These are phyloP conservation scores for Vigna hirtella DNA, from an alignment of 306 rosid genomes.

Conservation along the genomic window DNA sequence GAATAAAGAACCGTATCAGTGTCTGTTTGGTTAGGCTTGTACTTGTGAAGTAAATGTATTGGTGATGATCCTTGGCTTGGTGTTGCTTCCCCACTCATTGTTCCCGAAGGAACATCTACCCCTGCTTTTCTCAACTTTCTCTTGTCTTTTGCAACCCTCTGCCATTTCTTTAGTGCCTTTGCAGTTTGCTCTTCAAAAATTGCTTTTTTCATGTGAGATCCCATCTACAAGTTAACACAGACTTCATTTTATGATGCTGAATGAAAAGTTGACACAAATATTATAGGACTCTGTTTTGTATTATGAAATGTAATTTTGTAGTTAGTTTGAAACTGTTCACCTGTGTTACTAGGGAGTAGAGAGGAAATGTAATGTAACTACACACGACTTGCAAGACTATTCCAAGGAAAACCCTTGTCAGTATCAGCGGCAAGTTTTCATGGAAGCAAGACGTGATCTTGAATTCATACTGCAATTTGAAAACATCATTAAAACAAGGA, in stretches of 20 bases:
- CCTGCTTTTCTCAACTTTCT: constrained; percentile 52
- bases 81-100: constrained; percentile 62
- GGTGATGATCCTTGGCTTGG: constrained; percentile 72
- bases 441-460: constrained; percentile 66
- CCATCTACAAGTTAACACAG: constrained; percentile 57
- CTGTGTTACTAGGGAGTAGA: constrained; percentile 72
- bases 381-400: constrained; percentile 62
- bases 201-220: constrained; percentile 73
- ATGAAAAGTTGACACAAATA: neutral
- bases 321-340: constrained; percentile 36
- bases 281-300: too few species aligned
- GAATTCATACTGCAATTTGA: constrained; percentile 57
- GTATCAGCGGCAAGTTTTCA: constrained; percentile 54
- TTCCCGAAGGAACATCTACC: constrained; percentile 43
- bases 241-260: too few species aligned
- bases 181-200: constrained; percentile 78
- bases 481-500: neutral
- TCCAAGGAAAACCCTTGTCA: constrained; percentile 62
- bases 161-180: constrained; percentile 76
- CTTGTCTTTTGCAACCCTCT: constrained; percentile 55
- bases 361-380: constrained; percentile 76
- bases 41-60: constrained; percentile 59
- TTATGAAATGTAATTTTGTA: neutral
- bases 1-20: constrained; percentile 52
- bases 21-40: constrained; percentile 50